Evolutionary conservation across 225 moss, liverwort and hornwort species (phyloP), one percentile per base, ranked within the genome.

Genomic region (Marchantia paleacea): DNA sequence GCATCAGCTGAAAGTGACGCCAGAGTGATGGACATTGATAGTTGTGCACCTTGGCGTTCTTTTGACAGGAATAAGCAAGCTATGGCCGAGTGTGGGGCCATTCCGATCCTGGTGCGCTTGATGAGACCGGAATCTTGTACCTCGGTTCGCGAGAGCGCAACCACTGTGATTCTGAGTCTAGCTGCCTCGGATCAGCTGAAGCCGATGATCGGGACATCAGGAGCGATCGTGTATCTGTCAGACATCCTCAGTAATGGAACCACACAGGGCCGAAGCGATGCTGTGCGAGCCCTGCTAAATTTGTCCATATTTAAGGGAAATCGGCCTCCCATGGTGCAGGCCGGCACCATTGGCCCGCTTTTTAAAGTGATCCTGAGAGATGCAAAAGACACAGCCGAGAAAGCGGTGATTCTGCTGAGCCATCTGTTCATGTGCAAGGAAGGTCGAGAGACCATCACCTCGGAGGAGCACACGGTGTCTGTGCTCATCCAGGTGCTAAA

Each of bases 131-230:
- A 86, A 52, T 82, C 88, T 1, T 76, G 81, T 48, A 86, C 80
- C n/a, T 60, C 84, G 12, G 84, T 89, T 53, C 88, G 88, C 2
- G 88, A 89, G 82, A 86, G 86, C 78, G 88, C 86, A 53, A 84
- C 88, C 0, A 85, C 88, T 53, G 88, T 89, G 65, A 89, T 89
- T 22, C 77, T 89, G 77, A 85, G 85, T 69, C 62, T 89, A 52
- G 88, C 88, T 78, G 88, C 88, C 8, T 82, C 88, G 0, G 88
- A 89, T 80, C 83, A 86, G 70, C 48, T 89, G 80, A 89, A 89
- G 69, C 86, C 88, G 12, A 67, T 80, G 55, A 85, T 89, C 80
- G 88, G 86, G 80, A 79, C 77, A 22, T 87, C 87, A 8, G 85
- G 84, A 62, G 86, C 86, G 50, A 89, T 89, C 13, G 55, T 85